A percentile compares a stretch with the other conserved stretches of the same genome.
These are phyloP conservation scores for Tetratostichococcus sp. DNA, from an alignment of 139 green algal genomes.

Conservation along the genomic window DNA sequence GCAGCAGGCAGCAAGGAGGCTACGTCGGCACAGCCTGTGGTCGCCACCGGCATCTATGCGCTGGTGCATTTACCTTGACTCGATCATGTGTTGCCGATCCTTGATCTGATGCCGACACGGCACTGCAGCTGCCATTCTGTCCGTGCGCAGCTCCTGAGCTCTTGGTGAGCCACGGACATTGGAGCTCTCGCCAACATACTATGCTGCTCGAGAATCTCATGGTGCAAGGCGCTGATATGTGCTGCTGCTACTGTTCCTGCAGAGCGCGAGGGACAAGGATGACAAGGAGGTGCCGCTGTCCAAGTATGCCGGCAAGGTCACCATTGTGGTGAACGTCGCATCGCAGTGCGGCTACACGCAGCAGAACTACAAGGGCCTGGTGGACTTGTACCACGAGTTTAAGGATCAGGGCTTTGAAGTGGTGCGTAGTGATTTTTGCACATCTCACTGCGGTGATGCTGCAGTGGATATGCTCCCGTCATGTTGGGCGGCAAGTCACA, in stretches of 20 bases:
- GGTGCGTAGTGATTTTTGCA: too few relatives aligned
- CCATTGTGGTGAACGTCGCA: conserved; percentile 74
- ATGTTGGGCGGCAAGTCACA: too few relatives aligned
- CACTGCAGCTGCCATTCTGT: too few relatives aligned
- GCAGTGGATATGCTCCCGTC: too few relatives aligned
- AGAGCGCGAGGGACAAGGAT: conserved; percentile 40
- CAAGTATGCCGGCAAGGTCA: conserved; percentile 48
- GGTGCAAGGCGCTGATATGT: too few relatives aligned
- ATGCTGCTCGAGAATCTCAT: too few relatives aligned
- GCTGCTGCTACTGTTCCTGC: background rate
- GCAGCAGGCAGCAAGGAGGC: background rate
- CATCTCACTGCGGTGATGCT: too few relatives aligned
- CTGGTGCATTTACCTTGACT: background rate
- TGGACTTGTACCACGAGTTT: conserved; percentile 55
- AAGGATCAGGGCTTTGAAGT: conserved; percentile 43
- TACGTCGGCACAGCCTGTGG: background rate
- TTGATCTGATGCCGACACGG: too few relatives aligned
- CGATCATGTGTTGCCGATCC: too few relatives aligned
- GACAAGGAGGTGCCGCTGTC: conserved; percentile 24
- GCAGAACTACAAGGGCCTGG: conserved; percentile 67
- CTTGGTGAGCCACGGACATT: too few relatives aligned
- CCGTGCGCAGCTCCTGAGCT: too few relatives aligned
- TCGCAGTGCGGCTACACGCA: conserved; percentile 64
- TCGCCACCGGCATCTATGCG: background rate
- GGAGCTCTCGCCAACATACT: too few relatives aligned